A percentile compares a stretch with the other conserved stretches of the same genome.
phyloP scores from a whole-genome alignment of 257 asterid genomes.

The Plantago ovata region DNA sequence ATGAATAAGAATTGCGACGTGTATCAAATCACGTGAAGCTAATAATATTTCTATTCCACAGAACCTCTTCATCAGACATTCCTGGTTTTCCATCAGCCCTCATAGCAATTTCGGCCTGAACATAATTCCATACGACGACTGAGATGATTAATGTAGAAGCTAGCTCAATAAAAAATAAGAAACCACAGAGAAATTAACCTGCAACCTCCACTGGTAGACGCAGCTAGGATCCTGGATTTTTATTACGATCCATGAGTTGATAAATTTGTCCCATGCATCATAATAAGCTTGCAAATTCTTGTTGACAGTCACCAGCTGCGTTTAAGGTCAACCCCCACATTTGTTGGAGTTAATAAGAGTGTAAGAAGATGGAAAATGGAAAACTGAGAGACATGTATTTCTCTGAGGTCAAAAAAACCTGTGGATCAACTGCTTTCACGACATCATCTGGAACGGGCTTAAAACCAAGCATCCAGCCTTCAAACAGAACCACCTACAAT shows the following conservation, averaged over 20 bases:
- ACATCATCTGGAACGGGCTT: conserved; percentile 71
- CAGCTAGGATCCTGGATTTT: conserved; percentile 83
- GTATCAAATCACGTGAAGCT: neutral
- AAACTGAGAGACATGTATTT: neutral
- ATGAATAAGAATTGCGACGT: neutral
- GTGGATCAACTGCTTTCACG: conserved; percentile 86
- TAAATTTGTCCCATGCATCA: conserved; percentile 89
- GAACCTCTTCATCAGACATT: conserved; percentile 89
- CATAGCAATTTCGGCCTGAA: conserved; percentile 97
- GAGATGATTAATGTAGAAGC: conserved; percentile 8
- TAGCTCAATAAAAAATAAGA: conserved; percentile 12
- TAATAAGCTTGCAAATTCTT: conserved; percentile 76
- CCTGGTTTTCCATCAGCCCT: conserved; percentile 75
- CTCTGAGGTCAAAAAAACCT: conserved; percentile 39
- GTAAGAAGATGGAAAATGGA: neutral
- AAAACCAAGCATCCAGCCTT: conserved; percentile 99
- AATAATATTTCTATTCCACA: neutral
- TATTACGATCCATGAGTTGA: conserved; percentile 87
- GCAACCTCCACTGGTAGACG: conserved; percentile 92
- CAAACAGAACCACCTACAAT: conserved; percentile 75
- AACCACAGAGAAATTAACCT: conserved; percentile 37
- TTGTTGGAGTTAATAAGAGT: neutral
- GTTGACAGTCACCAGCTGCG: conserved; percentile 79
- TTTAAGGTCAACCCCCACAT: conserved; percentile 16
- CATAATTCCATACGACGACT: conserved; percentile 13